These are phyloP conservation scores for Volvariella surrecta DNA, from an alignment of 1,284 basidiomycete species.

Conservation along the genomic window DNA sequence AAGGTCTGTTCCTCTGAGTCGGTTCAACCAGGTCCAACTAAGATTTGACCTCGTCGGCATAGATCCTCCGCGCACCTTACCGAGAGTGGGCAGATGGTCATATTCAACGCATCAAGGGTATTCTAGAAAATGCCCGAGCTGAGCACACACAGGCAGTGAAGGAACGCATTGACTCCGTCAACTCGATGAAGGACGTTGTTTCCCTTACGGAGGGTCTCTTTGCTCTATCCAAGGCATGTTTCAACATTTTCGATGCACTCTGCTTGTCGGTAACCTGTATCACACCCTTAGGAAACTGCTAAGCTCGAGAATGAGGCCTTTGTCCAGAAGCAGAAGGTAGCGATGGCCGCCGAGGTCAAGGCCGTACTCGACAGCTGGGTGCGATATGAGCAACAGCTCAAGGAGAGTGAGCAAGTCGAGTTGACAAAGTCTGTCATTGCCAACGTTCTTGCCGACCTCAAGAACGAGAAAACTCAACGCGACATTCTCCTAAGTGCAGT, in stretches of 20 bases:
- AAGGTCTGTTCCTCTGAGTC: conserved; percentile 41
- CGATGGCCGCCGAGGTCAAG: conserved; percentile 87
- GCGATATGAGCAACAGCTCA: conserved; percentile 92
- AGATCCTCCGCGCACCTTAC: conserved; percentile 79
- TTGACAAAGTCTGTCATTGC: conserved; percentile 84
- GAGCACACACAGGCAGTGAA: conserved; percentile 94
- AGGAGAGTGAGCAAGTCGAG: conserved; percentile 93
- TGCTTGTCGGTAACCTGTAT: background rate
- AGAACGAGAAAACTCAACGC: conserved; percentile 74
- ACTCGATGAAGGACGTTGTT: conserved; percentile 92
- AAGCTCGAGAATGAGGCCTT: conserved; percentile 88
- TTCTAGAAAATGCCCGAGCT: conserved; percentile 78
- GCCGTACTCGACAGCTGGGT: conserved; percentile 97
- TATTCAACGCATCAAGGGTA: conserved; percentile 75
- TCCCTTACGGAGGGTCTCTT: conserved; percentile 88
- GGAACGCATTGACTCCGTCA: conserved; percentile 86
- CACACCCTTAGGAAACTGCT: conserved; percentile 71
- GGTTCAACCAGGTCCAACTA: background rate
- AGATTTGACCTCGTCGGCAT: conserved; percentile 8
- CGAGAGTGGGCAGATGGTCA: conserved; percentile 87
- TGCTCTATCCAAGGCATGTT: conserved; percentile 77
- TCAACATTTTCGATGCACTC: conserved; percentile 1
- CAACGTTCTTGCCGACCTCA: conserved; percentile 77
- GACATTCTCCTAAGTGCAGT: conserved; percentile 85
- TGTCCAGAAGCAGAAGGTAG: conserved; percentile 84